Evolutionary conservation across 768 basidiomycete species (phyloP), one percentile per base, ranked within the genome.

Genomic region (Suillus cothurnatus): DNA sequence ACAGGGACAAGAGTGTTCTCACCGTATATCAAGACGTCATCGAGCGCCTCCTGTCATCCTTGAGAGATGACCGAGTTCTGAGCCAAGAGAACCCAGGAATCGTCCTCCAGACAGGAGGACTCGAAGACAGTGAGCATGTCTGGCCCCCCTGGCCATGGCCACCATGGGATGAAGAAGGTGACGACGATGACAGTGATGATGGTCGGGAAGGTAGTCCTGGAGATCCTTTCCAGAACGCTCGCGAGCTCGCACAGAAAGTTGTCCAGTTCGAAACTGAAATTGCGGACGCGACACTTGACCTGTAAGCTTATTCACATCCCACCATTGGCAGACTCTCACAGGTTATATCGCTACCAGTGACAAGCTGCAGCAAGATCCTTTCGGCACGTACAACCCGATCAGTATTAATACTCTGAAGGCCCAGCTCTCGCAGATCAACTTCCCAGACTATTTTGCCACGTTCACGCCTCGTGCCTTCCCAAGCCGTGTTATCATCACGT

Each of bases 101-200:
- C 67, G 70, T 74, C 58, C 60, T 78, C 67, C 61, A 80, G 82
- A 62, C 80, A 79, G 58, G 81, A 81, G 67, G 77, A 69, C 9
- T 72, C 62, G 69, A 82, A 79, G 65, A 71, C 4, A 50, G 64
- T 23, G 72, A 77, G 38, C 72, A 39, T 56, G 80, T 85, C 34
- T 92, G 90, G 91, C 92, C 91, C 50, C 90, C 90, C 45, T 89
- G 90, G 90, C 89, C 91, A 19, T 90, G 91, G 91, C 91, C 92
- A 72, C 94, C 94, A 6, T 95, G 92, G 91, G 89, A 84, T 50
- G 87, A 78, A 31, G 87, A 88, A 36, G 86, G 82, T 21, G 86
- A 82, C n/a, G 81, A 79, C 36, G 80, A 80, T 7, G 77, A 78
- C 41, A 76, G 78, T 21, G 81, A 84, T 34, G 74, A 72, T 15